These are phyloP conservation scores for Guadua angustifolia DNA, from an alignment of 176 grass and related monocot genomes.

Conservation along the genomic window DNA sequence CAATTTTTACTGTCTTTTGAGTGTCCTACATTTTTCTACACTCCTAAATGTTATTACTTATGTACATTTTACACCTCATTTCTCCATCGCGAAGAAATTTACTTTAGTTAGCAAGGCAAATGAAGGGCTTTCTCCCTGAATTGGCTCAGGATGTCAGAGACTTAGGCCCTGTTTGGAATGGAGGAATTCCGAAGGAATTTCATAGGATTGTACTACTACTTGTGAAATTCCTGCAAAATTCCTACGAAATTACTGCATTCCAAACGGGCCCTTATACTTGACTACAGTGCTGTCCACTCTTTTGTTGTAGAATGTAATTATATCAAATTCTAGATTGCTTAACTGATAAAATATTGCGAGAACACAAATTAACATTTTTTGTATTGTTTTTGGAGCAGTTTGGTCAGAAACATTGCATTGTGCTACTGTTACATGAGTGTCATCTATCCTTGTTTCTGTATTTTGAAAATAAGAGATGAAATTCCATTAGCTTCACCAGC, in stretches of 20 bases:
- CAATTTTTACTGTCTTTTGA: slow-evolving; percentile 1
- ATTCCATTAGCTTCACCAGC: slow-evolving; percentile 3
- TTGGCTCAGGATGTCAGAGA: not conserved
- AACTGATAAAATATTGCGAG: not conserved
- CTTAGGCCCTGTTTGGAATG: not conserved
- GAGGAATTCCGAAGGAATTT: too few species aligned
- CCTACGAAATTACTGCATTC: too few species aligned
- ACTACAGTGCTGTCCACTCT: not conserved
- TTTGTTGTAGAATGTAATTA: slow-evolving; percentile 13
- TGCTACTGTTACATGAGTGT: not conserved
- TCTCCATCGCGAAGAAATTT: not conserved
- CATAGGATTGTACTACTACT: too few species aligned
- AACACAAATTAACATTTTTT: not conserved
- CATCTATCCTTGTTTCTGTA: slow-evolving; percentile 7
- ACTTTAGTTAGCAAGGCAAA: slow-evolving; percentile 7
- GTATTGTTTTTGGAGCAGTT: not conserved
- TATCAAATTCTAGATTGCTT: slow-evolving; percentile 2
- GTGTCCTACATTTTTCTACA: slow-evolving; percentile 1
- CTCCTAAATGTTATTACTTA: not conserved
- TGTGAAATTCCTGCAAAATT: too few species aligned
- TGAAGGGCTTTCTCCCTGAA: not conserved
- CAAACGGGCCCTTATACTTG: too few species aligned
- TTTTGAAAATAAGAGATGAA: slow-evolving; percentile 1
- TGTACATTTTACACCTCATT: slow-evolving; percentile 20
- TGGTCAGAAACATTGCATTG: slow-evolving; percentile 22